Evolutionary conservation across 768 basidiomycete species (phyloP).

Genomic region (Lentinula detonsa): DNA sequence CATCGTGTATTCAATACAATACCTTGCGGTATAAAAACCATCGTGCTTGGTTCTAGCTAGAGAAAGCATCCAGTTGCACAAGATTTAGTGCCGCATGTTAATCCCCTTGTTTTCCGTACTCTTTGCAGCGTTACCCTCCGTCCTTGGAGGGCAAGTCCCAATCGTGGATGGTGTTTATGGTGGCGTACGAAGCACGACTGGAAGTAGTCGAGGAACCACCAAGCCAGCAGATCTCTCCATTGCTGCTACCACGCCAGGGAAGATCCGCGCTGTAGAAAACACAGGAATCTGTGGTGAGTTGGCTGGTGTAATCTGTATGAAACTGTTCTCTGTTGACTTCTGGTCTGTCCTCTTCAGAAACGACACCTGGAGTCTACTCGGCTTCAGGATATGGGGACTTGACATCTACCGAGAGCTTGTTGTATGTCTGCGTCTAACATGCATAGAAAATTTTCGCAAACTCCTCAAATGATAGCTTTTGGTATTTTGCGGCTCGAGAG

Average conservation of each 20-base stretch:
- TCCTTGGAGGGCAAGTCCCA: slow-evolving; percentile 10
- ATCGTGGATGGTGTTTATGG: slow-evolving; percentile 10
- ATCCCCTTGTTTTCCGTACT: not conserved
- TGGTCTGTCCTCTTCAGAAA: slow-evolving; percentile 30
- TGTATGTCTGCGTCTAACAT: slow-evolving; percentile 24
- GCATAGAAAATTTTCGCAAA: not conserved
- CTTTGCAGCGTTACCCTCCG: not conserved
- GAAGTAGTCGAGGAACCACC: not conserved
- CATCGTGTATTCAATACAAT: not conserved
- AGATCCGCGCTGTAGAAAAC: slow-evolving; percentile 50
- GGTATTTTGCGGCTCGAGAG: slow-evolving; percentile 63
- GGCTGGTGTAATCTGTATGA: not conserved
- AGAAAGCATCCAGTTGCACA: too few relatives aligned
- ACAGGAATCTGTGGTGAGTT: slow-evolving; percentile 54
- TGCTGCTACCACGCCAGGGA: slow-evolving; percentile 14
- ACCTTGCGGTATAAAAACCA: not conserved
- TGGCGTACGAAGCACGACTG: not conserved
- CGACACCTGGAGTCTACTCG: slow-evolving; percentile 53
- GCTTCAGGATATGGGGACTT: slow-evolving; percentile 64
- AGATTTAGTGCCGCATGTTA: not conserved
- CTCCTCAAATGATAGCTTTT: slow-evolving; percentile 39
- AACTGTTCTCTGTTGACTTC: not conserved
- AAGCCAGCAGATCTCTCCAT: slow-evolving; percentile 1
- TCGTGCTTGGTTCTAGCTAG: too few relatives aligned
- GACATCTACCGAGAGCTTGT: slow-evolving; percentile 49